phyloP scores from a whole-genome alignment of 768 basidiomycete genomes.

The Amanita fuliginea region DNA sequence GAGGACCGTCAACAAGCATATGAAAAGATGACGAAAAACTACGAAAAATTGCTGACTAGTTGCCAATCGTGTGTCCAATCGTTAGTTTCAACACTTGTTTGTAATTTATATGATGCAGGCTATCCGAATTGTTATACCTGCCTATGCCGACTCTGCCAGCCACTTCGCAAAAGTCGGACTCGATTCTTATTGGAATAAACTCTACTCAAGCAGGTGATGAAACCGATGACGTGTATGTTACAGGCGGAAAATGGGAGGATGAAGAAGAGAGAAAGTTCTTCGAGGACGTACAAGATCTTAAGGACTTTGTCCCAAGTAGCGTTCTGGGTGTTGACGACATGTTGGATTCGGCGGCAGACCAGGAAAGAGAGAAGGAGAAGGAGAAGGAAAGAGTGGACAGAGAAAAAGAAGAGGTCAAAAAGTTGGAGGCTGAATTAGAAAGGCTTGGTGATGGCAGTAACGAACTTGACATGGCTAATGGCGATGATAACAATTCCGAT shows the following conservation, averaged over 20 bases:
- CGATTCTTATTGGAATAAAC: slow-evolving; percentile 62
- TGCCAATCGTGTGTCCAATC: slow-evolving; percentile 64
- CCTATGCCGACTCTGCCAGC: slow-evolving; percentile 79
- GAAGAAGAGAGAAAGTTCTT: slow-evolving; percentile 93
- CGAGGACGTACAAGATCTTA: slow-evolving; percentile 85
- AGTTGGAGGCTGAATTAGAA: slow-evolving; percentile 70
- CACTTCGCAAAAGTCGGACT: slow-evolving; percentile 68
- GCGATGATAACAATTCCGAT: slow-evolving; percentile 9
- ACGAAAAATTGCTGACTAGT: slow-evolving; percentile 82
- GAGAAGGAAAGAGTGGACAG: slow-evolving; percentile 40
- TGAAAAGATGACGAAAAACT: slow-evolving; percentile 95
- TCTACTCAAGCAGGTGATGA: slow-evolving; percentile 31
- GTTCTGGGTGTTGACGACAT: slow-evolving; percentile 64
- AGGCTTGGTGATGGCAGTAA: slow-evolving; percentile 35
- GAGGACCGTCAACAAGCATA: slow-evolving; percentile 98
- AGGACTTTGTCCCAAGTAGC: slow-evolving; percentile 83
- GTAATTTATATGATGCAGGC: slow-evolving; percentile 26
- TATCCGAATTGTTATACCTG: slow-evolving; percentile 86
- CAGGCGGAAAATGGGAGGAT: slow-evolving; percentile 93
- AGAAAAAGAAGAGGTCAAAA: slow-evolving; percentile 61
- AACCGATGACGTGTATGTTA: slow-evolving; percentile 40
- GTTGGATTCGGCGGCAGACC: slow-evolving; percentile 20
- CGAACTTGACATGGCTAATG: slow-evolving; percentile 8
- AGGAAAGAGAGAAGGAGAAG: slow-evolving; percentile 38
- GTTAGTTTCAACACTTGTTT: slow-evolving; percentile 7